These are phyloP conservation scores for Fraxinus sp. DNA, from an alignment of 305 asterid species.

Conservation along the genomic window DNA sequence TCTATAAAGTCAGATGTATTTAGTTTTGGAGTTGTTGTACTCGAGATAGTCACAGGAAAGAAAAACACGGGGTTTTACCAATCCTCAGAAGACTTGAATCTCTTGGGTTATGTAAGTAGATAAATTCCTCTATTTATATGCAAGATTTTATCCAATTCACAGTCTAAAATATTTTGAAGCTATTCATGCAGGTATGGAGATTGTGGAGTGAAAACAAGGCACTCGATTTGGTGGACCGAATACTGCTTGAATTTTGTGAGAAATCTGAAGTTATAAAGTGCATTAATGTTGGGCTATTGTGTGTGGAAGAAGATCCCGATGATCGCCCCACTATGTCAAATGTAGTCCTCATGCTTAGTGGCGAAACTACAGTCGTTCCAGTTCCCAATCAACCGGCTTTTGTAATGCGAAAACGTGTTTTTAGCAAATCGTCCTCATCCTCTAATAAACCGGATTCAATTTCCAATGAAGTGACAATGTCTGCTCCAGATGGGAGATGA, in stretches of 20 bases:
- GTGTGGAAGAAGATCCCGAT: neutral
- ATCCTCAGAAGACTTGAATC: neutral
- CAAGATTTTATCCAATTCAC: neutral
- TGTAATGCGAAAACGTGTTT: neutral
- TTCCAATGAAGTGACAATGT: neutral
- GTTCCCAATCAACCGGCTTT: conserved; percentile 5
- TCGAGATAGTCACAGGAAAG: neutral
- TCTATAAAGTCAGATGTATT: neutral
- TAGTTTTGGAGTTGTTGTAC: neutral
- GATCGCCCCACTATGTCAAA: neutral
- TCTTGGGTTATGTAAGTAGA: neutral
- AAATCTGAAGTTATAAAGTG: neutral
- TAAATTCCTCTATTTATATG: neutral
- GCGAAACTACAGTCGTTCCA: neutral
- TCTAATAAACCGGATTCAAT: neutral
- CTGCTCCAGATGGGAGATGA: neutral
- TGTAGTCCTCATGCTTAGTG: neutral
- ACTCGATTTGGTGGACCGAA: neutral
- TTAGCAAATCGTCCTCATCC: no score
- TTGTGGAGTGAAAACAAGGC: neutral
- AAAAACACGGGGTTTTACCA: neutral
- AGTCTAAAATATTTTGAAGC: neutral
- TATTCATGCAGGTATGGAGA: neutral
- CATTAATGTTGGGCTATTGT: neutral
- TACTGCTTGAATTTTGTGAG: neutral